A percentile compares a stretch with the other conserved stretches of the same genome.
These are phyloP conservation scores for Linnemannia elongata DNA, from an alignment of 192 early-diverging fungal genomes.

Conservation along the genomic window DNA sequence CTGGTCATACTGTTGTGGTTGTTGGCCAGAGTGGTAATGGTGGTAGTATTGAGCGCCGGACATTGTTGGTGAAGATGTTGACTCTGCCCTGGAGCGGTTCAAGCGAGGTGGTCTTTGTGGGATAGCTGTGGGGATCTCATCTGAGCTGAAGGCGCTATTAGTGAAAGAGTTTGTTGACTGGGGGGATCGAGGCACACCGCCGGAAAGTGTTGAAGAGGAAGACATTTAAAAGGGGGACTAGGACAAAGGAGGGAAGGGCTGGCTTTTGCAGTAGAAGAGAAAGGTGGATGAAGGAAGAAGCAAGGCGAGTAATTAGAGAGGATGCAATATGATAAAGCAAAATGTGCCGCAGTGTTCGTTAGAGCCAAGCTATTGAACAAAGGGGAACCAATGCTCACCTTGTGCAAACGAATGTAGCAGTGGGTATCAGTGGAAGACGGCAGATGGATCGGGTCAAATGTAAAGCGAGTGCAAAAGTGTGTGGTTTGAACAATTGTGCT, in stretches of 20 bases:
- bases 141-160: conserved; percentile 33
- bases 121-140: conserved; percentile 24
- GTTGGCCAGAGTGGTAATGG: conserved; percentile 28
- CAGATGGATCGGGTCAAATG: neutral
- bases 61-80: conserved; percentile 27
- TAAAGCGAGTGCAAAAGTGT: neutral
- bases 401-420: neutral
- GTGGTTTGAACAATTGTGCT: neutral
- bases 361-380: neutral
- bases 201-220: conserved; percentile 16
- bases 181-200: conserved; percentile 20
- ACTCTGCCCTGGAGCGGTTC: conserved; percentile 29
- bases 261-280: neutral
- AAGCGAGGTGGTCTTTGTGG: conserved; percentile 44
- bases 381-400: neutral
- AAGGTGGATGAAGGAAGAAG: neutral
- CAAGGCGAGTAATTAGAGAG: neutral
- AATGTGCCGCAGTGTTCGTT: neutral
- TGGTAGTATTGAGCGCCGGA: conserved; percentile 47
- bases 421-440: neutral
- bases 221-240: conserved; percentile 12
- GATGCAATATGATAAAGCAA: neutral
- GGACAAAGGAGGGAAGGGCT: neutral
- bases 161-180: conserved; percentile 20
- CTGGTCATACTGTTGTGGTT: conserved; percentile 33